Percentiles rank a stretch among this genome's conserved stretches.
Conservation (phyloP, 169 alveolate species). For the Cryptosporidium baileyi region DNA sequence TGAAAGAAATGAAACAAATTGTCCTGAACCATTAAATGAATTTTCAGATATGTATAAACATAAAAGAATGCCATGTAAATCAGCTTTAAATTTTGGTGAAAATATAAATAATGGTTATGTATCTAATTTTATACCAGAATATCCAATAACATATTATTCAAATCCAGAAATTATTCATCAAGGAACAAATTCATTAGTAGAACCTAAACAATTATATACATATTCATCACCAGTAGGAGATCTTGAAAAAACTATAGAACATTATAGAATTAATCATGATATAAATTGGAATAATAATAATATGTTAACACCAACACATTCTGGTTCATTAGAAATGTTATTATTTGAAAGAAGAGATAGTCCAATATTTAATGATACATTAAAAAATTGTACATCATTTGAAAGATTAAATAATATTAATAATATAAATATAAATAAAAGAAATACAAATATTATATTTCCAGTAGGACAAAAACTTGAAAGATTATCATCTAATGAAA, state of each 20-base stretch:
- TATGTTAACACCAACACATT: constrained; percentile 25
- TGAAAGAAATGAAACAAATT: background rate
- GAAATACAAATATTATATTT: background rate
- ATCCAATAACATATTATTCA: constrained; percentile 46
- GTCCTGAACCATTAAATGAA: constrained; percentile 29
- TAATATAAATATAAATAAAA: background rate
- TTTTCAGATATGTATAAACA: constrained; percentile 12
- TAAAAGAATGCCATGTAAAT: constrained; percentile 57
- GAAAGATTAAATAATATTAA: constrained; percentile 9
- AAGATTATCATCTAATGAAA: constrained; percentile 26
- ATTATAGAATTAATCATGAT: constrained; percentile 4
- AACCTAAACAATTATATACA: constrained; percentile 12
- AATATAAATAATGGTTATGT: background rate
- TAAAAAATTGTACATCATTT: constrained; percentile 13
- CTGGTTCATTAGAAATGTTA: constrained; percentile 30
- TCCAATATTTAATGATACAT: constrained; percentile 7
- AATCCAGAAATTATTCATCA: constrained; percentile 25
- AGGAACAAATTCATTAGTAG: constrained; percentile 43
- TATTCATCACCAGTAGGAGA: constrained; percentile 67
- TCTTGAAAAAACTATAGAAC: constrained; percentile 55
- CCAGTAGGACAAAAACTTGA: constrained; percentile 17
- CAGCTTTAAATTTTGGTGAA: constrained; percentile 62
- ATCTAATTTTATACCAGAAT: constrained; percentile 41
- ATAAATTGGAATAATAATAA: background rate
- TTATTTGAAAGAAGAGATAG: constrained; percentile 41